These are phyloP conservation scores for Aegle marmelos DNA, from an alignment of 345 rosid genomes.

Conservation along the genomic window DNA sequence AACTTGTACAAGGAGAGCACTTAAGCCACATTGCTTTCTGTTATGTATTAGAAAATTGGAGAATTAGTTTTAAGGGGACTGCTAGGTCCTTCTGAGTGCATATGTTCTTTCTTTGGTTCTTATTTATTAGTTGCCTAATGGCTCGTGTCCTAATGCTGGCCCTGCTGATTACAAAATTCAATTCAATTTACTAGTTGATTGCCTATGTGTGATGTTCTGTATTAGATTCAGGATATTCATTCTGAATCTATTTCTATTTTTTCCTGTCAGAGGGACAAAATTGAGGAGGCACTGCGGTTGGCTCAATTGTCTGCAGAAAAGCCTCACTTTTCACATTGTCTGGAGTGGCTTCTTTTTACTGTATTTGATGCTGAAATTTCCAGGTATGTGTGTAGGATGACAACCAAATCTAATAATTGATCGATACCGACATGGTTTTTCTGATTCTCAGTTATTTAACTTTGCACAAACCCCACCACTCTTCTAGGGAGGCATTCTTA, in stretches of 20 bases:
- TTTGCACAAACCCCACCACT: background rate
- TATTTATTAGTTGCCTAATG: background rate
- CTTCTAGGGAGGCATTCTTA: background rate
- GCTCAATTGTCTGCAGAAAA: slow-evolving; percentile 92
- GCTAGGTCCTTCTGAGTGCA: background rate
- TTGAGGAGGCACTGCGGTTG: slow-evolving; percentile 74
- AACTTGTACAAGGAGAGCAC: background rate
- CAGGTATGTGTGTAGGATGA: slow-evolving; percentile 46
- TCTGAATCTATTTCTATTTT: slow-evolving; percentile 21
- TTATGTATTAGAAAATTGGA: background rate
- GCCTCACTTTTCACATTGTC: slow-evolving; percentile 94
- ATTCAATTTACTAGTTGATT: background rate
- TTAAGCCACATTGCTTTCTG: background rate
- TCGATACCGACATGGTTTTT: background rate
- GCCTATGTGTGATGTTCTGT: background rate
- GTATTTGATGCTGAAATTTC: slow-evolving; percentile 97
- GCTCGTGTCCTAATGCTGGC: background rate
- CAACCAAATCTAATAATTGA: background rate
- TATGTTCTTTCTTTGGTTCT: background rate
- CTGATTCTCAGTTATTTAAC: background rate
- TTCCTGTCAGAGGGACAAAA: slow-evolving; percentile 73
- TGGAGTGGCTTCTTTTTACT: slow-evolving; percentile 98
- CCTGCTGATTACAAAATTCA: background rate
- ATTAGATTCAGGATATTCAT: background rate
- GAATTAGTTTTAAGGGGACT: background rate